Percentiles rank a stretch among this genome's conserved stretches.
Evolutionary conservation across 306 rosid species (phyloP).

Genomic region (Gillenia trifoliata): DNA sequence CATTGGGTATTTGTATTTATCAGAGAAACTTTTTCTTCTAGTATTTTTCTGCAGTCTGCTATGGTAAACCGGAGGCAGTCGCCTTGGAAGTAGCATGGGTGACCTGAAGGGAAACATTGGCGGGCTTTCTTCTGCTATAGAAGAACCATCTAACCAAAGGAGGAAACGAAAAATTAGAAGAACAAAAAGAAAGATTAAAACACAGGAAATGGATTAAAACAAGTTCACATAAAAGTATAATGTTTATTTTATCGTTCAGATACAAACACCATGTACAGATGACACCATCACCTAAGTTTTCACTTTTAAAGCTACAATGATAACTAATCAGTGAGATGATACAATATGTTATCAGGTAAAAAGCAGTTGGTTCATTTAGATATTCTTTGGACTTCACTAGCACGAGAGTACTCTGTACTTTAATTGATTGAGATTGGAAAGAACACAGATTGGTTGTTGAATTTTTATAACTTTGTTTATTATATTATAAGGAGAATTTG

Average conservation of each 20-base stretch:
- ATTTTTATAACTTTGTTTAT: too few species aligned
- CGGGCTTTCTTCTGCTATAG: constrained; percentile 47
- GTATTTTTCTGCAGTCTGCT: constrained; percentile 45
- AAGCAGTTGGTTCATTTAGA: background rate
- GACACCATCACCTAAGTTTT: background rate
- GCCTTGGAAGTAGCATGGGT: constrained; percentile 53
- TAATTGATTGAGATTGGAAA: background rate
- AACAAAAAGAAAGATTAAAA: background rate
- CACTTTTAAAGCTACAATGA: background rate
- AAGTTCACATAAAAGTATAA: background rate
- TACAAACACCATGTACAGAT: background rate
- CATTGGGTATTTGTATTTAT: constrained; percentile 45
- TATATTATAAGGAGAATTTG: too few species aligned
- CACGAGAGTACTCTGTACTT: background rate
- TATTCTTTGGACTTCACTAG: background rate
- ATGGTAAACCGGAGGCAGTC: constrained; percentile 40
- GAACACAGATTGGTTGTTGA: too few species aligned
- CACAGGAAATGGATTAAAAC: background rate
- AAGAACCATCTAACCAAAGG: constrained; percentile 29
- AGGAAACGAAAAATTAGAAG: background rate
- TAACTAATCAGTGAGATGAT: background rate
- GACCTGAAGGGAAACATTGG: constrained; percentile 43
- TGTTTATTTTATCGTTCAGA: background rate
- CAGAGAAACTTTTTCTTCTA: constrained; percentile 57
- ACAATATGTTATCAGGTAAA: background rate